Evolutionary conservation across 768 basidiomycete species (phyloP).

Genomic region (Cantharellus anzutake): DNA sequence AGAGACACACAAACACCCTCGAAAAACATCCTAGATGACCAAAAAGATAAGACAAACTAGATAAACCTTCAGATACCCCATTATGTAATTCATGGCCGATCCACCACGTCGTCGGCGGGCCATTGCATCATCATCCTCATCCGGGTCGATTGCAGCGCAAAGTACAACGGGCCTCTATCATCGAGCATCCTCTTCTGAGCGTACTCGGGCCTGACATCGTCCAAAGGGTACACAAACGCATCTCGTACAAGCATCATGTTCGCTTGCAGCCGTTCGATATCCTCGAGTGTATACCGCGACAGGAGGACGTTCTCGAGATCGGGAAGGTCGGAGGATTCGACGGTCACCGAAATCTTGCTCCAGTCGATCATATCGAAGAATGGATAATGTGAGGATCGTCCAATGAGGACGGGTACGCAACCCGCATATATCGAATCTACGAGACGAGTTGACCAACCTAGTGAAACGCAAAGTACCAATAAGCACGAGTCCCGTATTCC

Average conservation of each 20-base stretch:
- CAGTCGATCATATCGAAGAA: slow-evolving; percentile 22
- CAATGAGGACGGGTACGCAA: slow-evolving; percentile 23
- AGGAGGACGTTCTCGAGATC: slow-evolving; percentile 19
- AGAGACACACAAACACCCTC: too few relatives aligned
- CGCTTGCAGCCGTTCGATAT: slow-evolving; percentile 20
- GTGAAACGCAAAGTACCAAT: too few relatives aligned
- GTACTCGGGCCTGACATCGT: slow-evolving; percentile 17
- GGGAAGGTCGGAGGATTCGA: slow-evolving; percentile 21
- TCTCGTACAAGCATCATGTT: slow-evolving; percentile 20
- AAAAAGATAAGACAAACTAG: too few relatives aligned
- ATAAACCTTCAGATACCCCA: too few relatives aligned
- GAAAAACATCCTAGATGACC: too few relatives aligned
- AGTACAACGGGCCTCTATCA: too few relatives aligned
- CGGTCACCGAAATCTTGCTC: slow-evolving; percentile 20
- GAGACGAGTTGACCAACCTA: neutral
- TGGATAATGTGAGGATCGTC: slow-evolving; percentile 21
- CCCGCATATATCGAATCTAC: slow-evolving; percentile 24
- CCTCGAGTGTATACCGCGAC: slow-evolving; percentile 14
- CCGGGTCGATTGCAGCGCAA: too few relatives aligned
- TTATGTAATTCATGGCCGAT: too few relatives aligned
- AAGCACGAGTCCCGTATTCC: too few relatives aligned
- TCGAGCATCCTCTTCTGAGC: slow-evolving; percentile 8
- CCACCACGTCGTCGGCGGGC: too few relatives aligned
- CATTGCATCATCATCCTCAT: too few relatives aligned
- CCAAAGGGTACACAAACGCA: slow-evolving; percentile 20